These are phyloP conservation scores for Lactarius evosmus DNA, from an alignment of 768 basidiomycete genomes.

Conservation along the genomic window DNA sequence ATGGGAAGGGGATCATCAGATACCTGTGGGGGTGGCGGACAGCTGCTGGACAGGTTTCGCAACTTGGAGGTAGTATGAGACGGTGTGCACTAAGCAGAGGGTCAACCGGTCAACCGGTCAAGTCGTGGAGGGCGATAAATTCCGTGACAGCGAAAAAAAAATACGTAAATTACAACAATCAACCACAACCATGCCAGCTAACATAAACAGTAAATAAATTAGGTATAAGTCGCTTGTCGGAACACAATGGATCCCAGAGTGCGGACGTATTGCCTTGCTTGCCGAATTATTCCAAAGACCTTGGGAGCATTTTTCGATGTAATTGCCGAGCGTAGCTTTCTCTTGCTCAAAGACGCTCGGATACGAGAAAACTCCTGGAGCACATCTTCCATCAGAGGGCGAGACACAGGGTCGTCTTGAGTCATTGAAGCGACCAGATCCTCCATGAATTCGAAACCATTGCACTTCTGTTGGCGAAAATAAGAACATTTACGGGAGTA, in stretches of 20 bases:
- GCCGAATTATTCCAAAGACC: neutral
- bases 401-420: slow-evolving; percentile 28
- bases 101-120: too few species aligned
- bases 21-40: neutral
- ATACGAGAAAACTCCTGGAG: slow-evolving; percentile 8
- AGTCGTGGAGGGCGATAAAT: too few species aligned
- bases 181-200: too few species aligned
- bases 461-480: slow-evolving; percentile 25
- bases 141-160: too few species aligned
- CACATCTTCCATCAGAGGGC: slow-evolving; percentile 30
- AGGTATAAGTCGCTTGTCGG: neutral
- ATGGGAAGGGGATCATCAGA: too few species aligned
- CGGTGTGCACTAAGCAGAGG: too few species aligned
- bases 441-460: slow-evolving; percentile 31
- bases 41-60: neutral
- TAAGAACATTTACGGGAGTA: neutral
- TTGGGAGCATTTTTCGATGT: slow-evolving; percentile 3
- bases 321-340: slow-evolving; percentile 17
- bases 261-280: slow-evolving; percentile 7
- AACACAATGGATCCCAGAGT: neutral
- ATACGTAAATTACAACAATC: too few species aligned
- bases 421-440: slow-evolving; percentile 33
- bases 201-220: too few species aligned
- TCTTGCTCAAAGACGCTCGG: neutral
- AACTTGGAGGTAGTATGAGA: neutral